Base-by-base conservation (phyloP, 1,284 basidiomycete genomes). In the Cryptococcus sp. region DNA sequence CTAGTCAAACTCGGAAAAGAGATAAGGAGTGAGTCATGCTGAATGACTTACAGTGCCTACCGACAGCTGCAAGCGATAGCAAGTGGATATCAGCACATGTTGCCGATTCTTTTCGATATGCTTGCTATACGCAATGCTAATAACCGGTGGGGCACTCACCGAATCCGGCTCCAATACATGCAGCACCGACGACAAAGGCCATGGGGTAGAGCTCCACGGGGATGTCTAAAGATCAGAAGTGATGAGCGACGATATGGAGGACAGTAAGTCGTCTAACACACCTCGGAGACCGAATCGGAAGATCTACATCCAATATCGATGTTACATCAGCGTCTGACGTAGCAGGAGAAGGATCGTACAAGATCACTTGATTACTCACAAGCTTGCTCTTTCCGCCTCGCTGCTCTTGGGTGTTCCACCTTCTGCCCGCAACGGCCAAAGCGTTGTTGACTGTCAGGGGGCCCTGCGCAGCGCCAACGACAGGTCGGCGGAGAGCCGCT, bases 141-240 rank as follows among this genome's bases (percentile, higher is more conserved):
- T 34, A 7, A 34, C 8, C 29, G 29, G 29, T 34, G 25, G 17
- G 15, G 51, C n/a, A 64, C 70, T 60, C 46, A 73, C 70, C 74
- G 48, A 74, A 56, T 16, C 58, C 61, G 20, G 72, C 76, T n/a
- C 75, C 77, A 45, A 73, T 61, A 60, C 73, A 61, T 34, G 68
- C 77, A 34, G 69, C 69, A 38, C 58, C 68, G 23, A 77, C 75
- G 59, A 76, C 71, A 50, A 77, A 74, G 25, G 67, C 72, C 66
- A 78, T 75, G 11, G 77, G 77, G 65, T 78, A 78, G 25, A 78
- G 71, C 67, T 78, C 77, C 54, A 76, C 70, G 50, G 77, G 77
- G 50, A 78, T 69, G 64, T 78, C 77, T 77, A 45, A 6, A 29
- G 22, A 34, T 16, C n/a, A 39, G 20, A 29, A 23, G 25, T 19